Evolutionary conservation across 2,329 filamentous ascomycete species (phyloP).

Genomic region (Trichoderma sp.): DNA sequence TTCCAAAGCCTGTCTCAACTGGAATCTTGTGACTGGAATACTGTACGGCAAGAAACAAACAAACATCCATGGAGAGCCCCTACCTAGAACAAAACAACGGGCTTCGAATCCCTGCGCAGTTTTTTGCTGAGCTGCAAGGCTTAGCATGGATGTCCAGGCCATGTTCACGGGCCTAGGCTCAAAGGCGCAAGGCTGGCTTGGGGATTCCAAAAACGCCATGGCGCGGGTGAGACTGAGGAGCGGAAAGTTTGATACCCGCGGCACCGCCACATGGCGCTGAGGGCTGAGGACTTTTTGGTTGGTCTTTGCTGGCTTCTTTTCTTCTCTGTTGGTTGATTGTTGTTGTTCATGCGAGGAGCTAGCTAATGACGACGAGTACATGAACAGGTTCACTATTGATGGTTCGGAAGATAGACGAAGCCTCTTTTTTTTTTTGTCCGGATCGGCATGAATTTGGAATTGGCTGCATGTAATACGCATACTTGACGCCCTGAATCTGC

Average conservation of each 20-base stretch:
- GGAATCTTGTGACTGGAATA: neutral
- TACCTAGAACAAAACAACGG: neutral
- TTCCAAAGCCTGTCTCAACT: neutral
- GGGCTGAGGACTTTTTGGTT: neutral
- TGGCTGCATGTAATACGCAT: neutral
- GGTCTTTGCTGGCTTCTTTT: neutral
- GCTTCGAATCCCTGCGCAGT: neutral
- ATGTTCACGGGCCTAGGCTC: neutral
- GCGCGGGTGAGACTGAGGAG: neutral
- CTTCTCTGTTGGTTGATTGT: neutral
- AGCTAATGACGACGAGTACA: neutral
- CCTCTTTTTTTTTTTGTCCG: neutral
- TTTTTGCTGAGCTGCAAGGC: neutral
- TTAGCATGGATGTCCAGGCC: neutral
- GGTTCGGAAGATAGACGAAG: neutral
- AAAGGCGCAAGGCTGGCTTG: neutral
- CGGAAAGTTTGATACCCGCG: constrained; percentile 9
- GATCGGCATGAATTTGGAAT: neutral
- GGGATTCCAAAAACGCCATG: constrained; percentile 8
- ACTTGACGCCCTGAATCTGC: neutral
- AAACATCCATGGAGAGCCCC: neutral
- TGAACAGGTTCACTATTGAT: neutral
- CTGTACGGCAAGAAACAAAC: neutral
- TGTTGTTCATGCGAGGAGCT: neutral
- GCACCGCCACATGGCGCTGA: constrained; percentile 2